Conservation (phyloP, 2,329 filamentous ascomycete genomes). For the Penicillium sp. region DNA sequence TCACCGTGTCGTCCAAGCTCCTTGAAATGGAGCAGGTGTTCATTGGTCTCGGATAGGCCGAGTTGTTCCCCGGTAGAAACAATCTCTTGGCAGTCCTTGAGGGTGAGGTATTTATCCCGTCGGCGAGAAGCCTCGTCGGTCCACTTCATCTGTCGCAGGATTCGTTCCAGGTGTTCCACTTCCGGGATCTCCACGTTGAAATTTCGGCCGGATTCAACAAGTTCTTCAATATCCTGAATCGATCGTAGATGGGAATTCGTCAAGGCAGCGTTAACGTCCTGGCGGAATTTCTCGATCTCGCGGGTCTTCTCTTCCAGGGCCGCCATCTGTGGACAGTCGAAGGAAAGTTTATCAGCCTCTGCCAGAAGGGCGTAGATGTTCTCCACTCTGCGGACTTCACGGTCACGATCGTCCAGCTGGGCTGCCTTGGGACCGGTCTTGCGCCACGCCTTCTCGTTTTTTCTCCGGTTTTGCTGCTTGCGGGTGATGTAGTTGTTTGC, state of each 20-base stretch:
- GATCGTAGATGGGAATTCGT: conserved; percentile 62
- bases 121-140: conserved; percentile 70
- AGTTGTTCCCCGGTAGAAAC: conserved; percentile 75
- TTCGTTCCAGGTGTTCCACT: conserved; percentile 73
- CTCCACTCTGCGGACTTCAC: conserved; percentile 80
- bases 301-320: conserved; percentile 81
- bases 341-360: conserved; percentile 81
- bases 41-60: conserved; percentile 74
- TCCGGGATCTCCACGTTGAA: conserved; percentile 93
- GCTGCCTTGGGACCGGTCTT: conserved; percentile 67
- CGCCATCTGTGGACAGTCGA: conserved; percentile 87
- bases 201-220: conserved; percentile 82
- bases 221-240: conserved; percentile 75
- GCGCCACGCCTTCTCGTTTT: conserved; percentile 85
- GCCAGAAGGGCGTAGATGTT: conserved; percentile 82
- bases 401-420: conserved; percentile 78
- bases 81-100: conserved; percentile 75
- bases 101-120: conserved; percentile 64
- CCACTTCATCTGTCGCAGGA: conserved; percentile 86
- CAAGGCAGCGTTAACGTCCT: conserved; percentile 68
- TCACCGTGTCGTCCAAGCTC: conserved; percentile 74
- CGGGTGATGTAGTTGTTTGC: conserved; percentile 93
- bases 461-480: conserved; percentile 95
- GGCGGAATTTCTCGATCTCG: conserved; percentile 80
- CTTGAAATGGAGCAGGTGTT: conserved; percentile 71